Evolutionary conservation across 2,329 filamentous ascomycete genomes (phyloP), one percentile per base, ranked within the genome.

Genomic region (Escovopsis sp.): DNA sequence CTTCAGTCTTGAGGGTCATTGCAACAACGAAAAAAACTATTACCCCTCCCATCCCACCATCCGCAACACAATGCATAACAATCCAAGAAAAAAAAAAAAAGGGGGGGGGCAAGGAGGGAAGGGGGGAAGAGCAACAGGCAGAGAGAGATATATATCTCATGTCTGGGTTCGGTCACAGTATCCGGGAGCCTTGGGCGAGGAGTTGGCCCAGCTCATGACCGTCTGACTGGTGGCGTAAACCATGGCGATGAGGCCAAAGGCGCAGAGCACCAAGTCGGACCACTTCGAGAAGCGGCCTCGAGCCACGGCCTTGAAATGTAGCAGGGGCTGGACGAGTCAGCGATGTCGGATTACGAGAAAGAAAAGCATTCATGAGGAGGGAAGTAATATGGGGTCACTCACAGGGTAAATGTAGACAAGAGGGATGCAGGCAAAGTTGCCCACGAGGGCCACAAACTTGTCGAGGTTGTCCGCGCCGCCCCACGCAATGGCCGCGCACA

Each of bases 401-500:
- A 95, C 88, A 50, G 91, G 93, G 59, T 98, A 98, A 42, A 98
- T 93, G 57, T 93, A 96, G 47, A 96, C 91, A 45, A 98, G 68
- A 37, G 91, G 91, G 53, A 98, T 91, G 59, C 91, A 98, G 47
- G 91, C 91, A 68, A 98, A 98, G 62, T 88, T 94, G 50, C 91
- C 91, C 18, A 98, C 88, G 34, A 98, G 72, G 19, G 87, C 83
- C 30, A 98, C 93, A 60, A 98, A 98, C 63, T 96, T 96, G 67
- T 98, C 91, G 43, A 98, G 67, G 62, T 96, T 82, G 51, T 86
- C 84, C 3, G 91, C 89, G 47, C 91, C 91, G 37, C 81, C 79
- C 86, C 87, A 98, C 2, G 89, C 89, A 50, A 98, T 82, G 45
- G 79, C 64, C 1, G 88, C 84, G 56, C 91, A 96, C 23, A 91